Evolutionary conservation across 106 monocot species (phyloP), one percentile per base, ranked within the genome.

Genomic region (Apostasia shenzhenica): DNA sequence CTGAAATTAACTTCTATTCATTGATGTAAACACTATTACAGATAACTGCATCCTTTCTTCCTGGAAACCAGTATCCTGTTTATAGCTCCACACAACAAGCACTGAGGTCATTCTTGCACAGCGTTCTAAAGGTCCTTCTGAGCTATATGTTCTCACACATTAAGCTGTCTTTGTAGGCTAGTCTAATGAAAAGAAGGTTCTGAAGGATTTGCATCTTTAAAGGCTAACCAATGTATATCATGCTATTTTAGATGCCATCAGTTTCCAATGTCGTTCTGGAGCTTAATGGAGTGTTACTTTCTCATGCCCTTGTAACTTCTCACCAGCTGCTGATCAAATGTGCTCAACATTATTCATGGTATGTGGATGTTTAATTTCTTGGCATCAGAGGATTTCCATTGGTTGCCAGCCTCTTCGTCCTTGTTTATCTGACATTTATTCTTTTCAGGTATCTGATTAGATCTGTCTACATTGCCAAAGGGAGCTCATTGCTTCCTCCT

Each of bases 321-420:
- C 84, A 79, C 54, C 90, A 94, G 67, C 71, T 94, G 79, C 61
- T 82, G 66, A 54, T 90, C 48, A 94, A 94, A 79, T 94, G 90
- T 77, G 87, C 85, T 56, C 82, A 90, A 61, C 94, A 94, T 83
- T 94, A 94, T 78, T 94, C 94, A 54, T 94, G 94, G 90, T 94
- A 79, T 48, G 48, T 44, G 66, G 54, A 70, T 62, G 41, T 63
- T 47, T 79, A 14, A 4, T 70, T 52, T n/a, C 38, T 66, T 49
- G n/a, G 4, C 48, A 13, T 59, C 44, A 70, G n/a, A 54, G 14
- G 45, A 2, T 10, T 58, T 63, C 26, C 48, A 63, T 47, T 72
- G 48, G 5, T 79, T 8, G 45, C 7, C 44, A 26, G 26, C 26
- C 26, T 26, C 26, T 26, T 64, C 3, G 47, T 59, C 9, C 13